A percentile compares a stretch with the other conserved stretches of the same genome.
phyloP scores from a whole-genome alignment of 169 alveolate genomes.

The Cryptosporidium sp. region DNA sequence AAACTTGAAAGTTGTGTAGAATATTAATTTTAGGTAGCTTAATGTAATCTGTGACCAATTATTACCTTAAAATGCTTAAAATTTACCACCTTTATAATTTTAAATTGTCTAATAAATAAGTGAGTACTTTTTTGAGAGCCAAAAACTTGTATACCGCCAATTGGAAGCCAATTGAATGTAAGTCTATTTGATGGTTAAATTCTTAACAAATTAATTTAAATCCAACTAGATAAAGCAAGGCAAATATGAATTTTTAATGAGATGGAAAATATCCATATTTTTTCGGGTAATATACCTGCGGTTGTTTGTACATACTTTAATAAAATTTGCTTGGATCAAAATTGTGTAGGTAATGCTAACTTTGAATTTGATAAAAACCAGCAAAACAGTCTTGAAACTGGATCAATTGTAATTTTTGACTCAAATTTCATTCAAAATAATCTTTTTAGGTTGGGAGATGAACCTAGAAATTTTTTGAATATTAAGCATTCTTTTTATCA shows the following conservation, averaged over 20 bases:
- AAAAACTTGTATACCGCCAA: conserved; percentile 59
- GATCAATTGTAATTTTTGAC: conserved; percentile 45
- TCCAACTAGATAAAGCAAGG: background rate
- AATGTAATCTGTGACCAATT: background rate
- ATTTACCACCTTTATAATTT: background rate
- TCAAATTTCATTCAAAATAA: background rate
- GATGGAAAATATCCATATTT: conserved; percentile 16
- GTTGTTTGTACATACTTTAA: conserved; percentile 15
- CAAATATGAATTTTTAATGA: background rate
- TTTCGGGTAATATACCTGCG: conserved; percentile 27
- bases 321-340: background rate
- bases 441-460: background rate
- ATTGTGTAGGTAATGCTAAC: background rate
- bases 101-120: background rate
- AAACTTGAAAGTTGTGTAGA: background rate
- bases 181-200: background rate
- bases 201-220: background rate
- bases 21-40: background rate
- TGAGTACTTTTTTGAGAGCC: conserved; percentile 45
- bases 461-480: background rate
- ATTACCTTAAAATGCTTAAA: background rate
- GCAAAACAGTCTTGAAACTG: background rate
- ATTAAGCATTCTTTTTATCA: background rate
- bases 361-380: background rate
- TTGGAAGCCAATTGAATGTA: background rate